Conservation (phyloP, 768 basidiomycete genomes). For the Phanerochaete sordida region DNA sequence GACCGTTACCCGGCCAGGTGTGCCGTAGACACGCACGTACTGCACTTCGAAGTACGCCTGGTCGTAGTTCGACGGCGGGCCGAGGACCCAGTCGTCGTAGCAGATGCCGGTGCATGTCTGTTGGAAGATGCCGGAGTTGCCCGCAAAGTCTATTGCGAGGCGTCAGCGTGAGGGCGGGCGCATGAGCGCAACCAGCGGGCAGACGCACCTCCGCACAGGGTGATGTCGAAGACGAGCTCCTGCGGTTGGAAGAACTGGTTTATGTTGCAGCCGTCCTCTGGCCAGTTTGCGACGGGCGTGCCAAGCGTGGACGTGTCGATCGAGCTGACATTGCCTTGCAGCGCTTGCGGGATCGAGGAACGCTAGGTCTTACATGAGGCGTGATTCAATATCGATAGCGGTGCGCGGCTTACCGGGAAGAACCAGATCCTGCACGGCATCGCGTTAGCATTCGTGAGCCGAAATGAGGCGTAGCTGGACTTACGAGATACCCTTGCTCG, state of each 20-base stretch:
- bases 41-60: constrained; percentile 69
- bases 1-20: constrained; percentile 24
- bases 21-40: constrained; percentile 27
- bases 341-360: constrained; percentile 40
- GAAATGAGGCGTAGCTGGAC: constrained; percentile 18
- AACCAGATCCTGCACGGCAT: constrained; percentile 52
- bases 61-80: constrained; percentile 56
- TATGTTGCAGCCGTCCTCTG: constrained; percentile 50
- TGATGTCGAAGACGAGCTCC: constrained; percentile 70
- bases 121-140: constrained; percentile 45
- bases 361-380: constrained; percentile 24
- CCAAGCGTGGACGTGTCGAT: constrained; percentile 58
- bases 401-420: constrained; percentile 39
- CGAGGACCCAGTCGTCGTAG: constrained; percentile 69
- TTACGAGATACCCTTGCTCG: constrained; percentile 60
- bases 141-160: constrained; percentile 37
- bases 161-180: too few relatives aligned
- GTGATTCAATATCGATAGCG: not conserved
- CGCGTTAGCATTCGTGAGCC: not conserved
- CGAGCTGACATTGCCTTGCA: constrained; percentile 47
- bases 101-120: constrained; percentile 64
- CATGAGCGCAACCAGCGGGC: too few relatives aligned
- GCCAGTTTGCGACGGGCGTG: constrained; percentile 68
- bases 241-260: constrained; percentile 57
- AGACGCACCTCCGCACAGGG: constrained; percentile 56